Percentiles rank a stretch among this genome's conserved stretches.
Evolutionary conservation across 1,139 yeast species (phyloP).

Genomic region (Blastobotrys raffinosifermentans): DNA sequence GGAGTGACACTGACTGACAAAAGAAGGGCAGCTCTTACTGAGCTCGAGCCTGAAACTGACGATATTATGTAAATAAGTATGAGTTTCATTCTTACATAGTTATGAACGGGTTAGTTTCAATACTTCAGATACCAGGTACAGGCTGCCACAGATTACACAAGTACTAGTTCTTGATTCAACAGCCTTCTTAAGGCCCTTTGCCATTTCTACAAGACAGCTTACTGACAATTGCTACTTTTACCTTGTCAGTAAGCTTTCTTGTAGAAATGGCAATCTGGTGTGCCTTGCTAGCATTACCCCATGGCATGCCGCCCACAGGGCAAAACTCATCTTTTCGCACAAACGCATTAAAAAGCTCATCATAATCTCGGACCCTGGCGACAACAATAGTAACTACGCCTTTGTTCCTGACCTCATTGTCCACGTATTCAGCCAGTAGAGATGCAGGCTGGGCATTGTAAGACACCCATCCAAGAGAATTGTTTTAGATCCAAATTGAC

Average conservation of each 20-base stretch:
- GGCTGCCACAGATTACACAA: slow-evolving; percentile 68
- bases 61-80: too few species aligned
- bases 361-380: slow-evolving; percentile 65
- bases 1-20: too few species aligned
- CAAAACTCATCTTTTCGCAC: slow-evolving; percentile 55
- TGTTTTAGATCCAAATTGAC: slow-evolving; percentile 54
- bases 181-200: slow-evolving; percentile 6
- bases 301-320: slow-evolving; percentile 83
- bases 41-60: too few species aligned
- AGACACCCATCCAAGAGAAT: slow-evolving; percentile 79
- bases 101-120: too few species aligned
- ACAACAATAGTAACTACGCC: slow-evolving; percentile 54
- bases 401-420: slow-evolving; percentile 23
- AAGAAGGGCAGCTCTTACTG: too few species aligned
- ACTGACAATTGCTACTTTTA: too few species aligned
- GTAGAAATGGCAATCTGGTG: slow-evolving; percentile 33
- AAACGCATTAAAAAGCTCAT: slow-evolving; percentile 47
- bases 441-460: slow-evolving; percentile 82
- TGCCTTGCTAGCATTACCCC: slow-evolving; percentile 57
- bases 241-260: slow-evolving; percentile 9
- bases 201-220: too few species aligned
- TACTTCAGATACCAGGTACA: slow-evolving; percentile 69
- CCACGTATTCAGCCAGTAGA: slow-evolving; percentile 49
- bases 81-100: too few species aligned
- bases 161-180: slow-evolving; percentile 30